Evolutionary conservation across 176 grass and related monocot species (phyloP).

Genomic region (Puya raimondii): DNA sequence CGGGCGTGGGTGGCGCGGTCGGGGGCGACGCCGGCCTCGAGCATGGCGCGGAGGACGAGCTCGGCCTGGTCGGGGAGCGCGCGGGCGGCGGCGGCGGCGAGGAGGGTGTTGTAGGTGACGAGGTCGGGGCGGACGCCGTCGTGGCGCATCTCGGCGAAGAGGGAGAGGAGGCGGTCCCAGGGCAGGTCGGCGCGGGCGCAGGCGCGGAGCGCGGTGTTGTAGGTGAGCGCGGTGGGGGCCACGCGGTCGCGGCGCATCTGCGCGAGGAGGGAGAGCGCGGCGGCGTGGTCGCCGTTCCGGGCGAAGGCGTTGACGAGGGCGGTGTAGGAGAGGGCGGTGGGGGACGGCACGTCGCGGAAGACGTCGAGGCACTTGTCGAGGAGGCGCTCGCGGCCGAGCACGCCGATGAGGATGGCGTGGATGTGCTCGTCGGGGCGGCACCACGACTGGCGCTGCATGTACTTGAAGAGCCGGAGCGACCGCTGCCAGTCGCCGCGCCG

Average conservation of each 20-base stretch:
- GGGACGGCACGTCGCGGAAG: slow-evolving; percentile 66
- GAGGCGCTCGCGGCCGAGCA: slow-evolving; percentile 73
- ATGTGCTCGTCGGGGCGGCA: slow-evolving; percentile 99
- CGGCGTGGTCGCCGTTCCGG: slow-evolving; percentile 68
- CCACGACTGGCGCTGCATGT: slow-evolving; percentile 89
- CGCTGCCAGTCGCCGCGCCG: slow-evolving; percentile 90
- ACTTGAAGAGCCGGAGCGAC: slow-evolving; percentile 91
- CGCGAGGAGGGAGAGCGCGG: slow-evolving; percentile 49
- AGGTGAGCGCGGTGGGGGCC: slow-evolving; percentile 68
- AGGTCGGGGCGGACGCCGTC: slow-evolving; percentile 71
- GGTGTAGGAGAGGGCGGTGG: slow-evolving; percentile 90
- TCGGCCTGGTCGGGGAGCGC: slow-evolving; percentile 69
- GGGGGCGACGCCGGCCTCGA: slow-evolving; percentile 62
- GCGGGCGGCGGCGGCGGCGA: slow-evolving; percentile 47
- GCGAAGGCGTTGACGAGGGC: slow-evolving; percentile 85
- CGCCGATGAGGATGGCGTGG: slow-evolving; percentile 81
- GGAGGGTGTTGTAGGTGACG: slow-evolving; percentile 90
- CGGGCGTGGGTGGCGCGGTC: slow-evolving; percentile 53
- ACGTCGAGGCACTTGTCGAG: slow-evolving; percentile 41
- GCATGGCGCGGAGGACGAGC: slow-evolving; percentile 83
- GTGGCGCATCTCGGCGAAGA: slow-evolving; percentile 96
- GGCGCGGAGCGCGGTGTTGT: slow-evolving; percentile 76
- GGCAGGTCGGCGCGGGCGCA: slow-evolving; percentile 72
- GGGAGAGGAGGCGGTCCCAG: slow-evolving; percentile 60
- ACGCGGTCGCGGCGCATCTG: slow-evolving; percentile 72